Evolutionary conservation across 768 basidiomycete species (phyloP), one percentile per base, ranked within the genome.

Genomic region (Lactarius pseudohatsudake): DNA sequence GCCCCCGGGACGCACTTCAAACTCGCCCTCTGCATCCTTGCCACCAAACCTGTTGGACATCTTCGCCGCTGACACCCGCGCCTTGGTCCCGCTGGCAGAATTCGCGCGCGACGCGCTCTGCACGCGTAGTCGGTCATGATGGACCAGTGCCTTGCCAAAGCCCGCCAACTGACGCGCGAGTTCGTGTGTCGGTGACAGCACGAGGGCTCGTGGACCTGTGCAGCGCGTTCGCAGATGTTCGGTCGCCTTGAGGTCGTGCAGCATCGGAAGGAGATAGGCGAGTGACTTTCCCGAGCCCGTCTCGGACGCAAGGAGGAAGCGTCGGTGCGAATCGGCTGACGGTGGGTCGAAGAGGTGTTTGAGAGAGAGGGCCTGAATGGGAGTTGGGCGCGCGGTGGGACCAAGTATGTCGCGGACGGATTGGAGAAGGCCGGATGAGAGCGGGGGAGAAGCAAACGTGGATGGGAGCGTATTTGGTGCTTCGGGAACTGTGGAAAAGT

Each of bases 221-320:
- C 57, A 47, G 16, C 26, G 70, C 28, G 54, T 28, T 30, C 54
- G 65, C 50, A 69, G 62, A 16, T 79, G 62, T 73, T 96, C 93
- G 2, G 83, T 79, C 57, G 78, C 74, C 75, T 96, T 96, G 74
- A 96, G 79, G 68, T 83, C 78, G 69, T 96, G 90, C 2, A 96
- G 80, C 62, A 96, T 76, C 0, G 94, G 94, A 6, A 96, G 82
- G 53, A 96, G 83, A 75, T 95, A 96, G 1, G 95, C 94, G 34
- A 96, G 84, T 2, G 91, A 94, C 78, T 96, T 96, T 1, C 94
- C 94, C 0, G 92, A 94, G 18, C 95, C 94, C 0, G 93, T 96
- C 76, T 96, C 94, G 0, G 90, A 88, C 0, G 92, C 94, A 1
- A 96, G 81, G 7, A 96, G 82, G 69, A 82, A 88, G 64, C 80